Conservation (phyloP, 1,139 yeast species). For the Suhomyces coccinellae region DNA sequence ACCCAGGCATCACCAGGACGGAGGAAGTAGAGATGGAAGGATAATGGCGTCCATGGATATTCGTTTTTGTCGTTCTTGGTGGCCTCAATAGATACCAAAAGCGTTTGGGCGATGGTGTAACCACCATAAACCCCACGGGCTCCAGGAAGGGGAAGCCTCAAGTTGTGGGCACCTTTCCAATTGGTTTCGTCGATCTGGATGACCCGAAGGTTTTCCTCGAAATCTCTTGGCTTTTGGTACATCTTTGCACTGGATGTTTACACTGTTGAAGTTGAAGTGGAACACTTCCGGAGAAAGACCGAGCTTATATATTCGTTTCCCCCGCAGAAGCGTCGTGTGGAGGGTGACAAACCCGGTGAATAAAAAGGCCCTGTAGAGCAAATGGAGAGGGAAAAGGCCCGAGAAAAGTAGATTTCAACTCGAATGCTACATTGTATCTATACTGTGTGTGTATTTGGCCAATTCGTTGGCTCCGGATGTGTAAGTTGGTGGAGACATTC, state of each 20-base stretch:
- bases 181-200: slow-evolving; percentile 29
- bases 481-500: no score
- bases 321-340: background rate
- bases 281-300: background rate
- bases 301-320: background rate
- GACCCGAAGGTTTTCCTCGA: slow-evolving; percentile 45
- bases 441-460: no score
- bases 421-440: no score
- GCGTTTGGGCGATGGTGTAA: slow-evolving; percentile 68
- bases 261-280: background rate
- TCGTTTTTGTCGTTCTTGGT: slow-evolving; percentile 23
- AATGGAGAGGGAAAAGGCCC: no score
- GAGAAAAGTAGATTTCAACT: no score
- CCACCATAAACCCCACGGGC: slow-evolving; percentile 84
- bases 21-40: slow-evolving; percentile 45
- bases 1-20: slow-evolving; percentile 48
- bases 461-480: no score
- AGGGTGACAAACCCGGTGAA: background rate
- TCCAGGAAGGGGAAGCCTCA: slow-evolving; percentile 42
- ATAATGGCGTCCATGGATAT: slow-evolving; percentile 29
- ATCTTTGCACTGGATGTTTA: background rate
- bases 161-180: slow-evolving; percentile 41
- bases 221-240: slow-evolving; percentile 14
- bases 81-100: slow-evolving; percentile 59
- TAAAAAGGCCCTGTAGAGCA: no score